Evolutionary conservation across 1,139 yeast species (phyloP), one percentile per base, ranked within the genome.

Genomic region (Wickerhamiella infanticola): DNA sequence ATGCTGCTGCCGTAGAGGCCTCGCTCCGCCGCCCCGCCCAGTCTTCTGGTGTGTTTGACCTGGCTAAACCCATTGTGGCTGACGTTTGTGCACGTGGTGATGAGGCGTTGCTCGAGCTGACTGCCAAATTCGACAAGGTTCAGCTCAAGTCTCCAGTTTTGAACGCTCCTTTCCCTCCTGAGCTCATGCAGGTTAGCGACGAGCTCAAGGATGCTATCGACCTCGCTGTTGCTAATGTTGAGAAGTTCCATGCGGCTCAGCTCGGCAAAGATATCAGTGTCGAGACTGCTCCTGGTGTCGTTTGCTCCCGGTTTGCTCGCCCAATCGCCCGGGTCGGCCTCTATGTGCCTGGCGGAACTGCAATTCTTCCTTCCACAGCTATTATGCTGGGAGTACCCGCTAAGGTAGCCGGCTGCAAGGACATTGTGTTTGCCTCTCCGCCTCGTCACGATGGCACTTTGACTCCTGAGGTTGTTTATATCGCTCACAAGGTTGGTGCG

Each of bases 351-450:
- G 99, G 99, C 55, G 99, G 99, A 55, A 86, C 98, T 44, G 99
- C 99, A 1, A 93, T 93, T 31, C 73, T 90, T 53, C 99, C 99
- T 37, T 88, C 97, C 11, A 90, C 99, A 23, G 94, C 98, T 9
- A 74, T 90, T 68, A 90, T 90, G 96, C 74, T 90, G 58, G 97
- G 98, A 58, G 96, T 90, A 38, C 98, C 98, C n/a, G 98, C 98
- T 18, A 77, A 80, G 64, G 99, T 90, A 49, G 99, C 99, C 26
- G 96, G 96, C 3, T 90, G 98, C 69, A 76, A 80, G 56, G 88
- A 86, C 60, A 88, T 90, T 53, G 68, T 88, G n/a, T 65, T 90
- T 62, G 98, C 99, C 0, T 82, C 97, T n/a, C 99, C 99, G 35
- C 98, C 98, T 46, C 79, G 95, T 56, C 72, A 77, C 45, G 94